A percentile compares a stretch with the other conserved stretches of the same genome.
These are phyloP conservation scores for Abrus precatorius DNA, from an alignment of 306 rosid genomes.

Conservation along the genomic window DNA sequence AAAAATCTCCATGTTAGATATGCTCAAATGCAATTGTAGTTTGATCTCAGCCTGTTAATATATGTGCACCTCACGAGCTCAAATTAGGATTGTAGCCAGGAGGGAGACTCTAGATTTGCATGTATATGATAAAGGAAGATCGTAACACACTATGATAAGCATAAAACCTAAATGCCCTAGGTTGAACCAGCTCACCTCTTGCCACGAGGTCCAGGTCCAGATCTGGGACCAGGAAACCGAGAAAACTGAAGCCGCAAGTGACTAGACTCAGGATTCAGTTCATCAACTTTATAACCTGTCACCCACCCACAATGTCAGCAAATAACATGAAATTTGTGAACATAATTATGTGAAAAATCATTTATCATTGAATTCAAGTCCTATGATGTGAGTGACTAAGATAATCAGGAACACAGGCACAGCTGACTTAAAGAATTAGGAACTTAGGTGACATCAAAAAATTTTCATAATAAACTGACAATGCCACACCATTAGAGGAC, in stretches of 20 bases:
- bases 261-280: constrained; percentile 70
- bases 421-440: not conserved
- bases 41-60: constrained; percentile 41
- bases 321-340: constrained; percentile 12
- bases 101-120: constrained; percentile 46
- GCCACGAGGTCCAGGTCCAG: constrained; percentile 71
- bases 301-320: constrained; percentile 54
- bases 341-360: not conserved
- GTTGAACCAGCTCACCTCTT: constrained; percentile 65
- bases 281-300: constrained; percentile 84
- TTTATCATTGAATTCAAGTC: constrained; percentile 10
- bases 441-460: not conserved
- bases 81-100: constrained; percentile 16
- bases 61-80: constrained; percentile 45
- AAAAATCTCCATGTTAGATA: constrained; percentile 47
- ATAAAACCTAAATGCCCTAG: constrained; percentile 36
- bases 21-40: constrained; percentile 42
- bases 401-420: not conserved
- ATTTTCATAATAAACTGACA: constrained; percentile 12
- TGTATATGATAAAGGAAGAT: constrained; percentile 5
- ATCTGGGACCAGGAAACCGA: constrained; percentile 82
- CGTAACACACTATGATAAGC: constrained; percentile 26
- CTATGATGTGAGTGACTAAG: not conserved
- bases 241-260: constrained; percentile 86
- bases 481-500: not conserved